phyloP scores from a whole-genome alignment of 176 grass and related monocot genomes.

The Rhipidocladum racemiflorum region DNA sequence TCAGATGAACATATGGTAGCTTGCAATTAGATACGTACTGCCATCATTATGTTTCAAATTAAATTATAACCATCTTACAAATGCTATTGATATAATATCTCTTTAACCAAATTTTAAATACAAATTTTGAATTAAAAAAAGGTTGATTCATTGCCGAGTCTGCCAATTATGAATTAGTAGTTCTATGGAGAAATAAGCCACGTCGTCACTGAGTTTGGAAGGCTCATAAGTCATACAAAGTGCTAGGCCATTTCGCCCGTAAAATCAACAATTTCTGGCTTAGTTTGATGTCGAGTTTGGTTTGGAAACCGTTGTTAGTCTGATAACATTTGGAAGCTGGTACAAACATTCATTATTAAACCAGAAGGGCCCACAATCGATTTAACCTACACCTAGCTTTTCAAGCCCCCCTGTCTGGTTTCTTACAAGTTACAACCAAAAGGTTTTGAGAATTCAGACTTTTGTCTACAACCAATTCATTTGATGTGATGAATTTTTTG shows the following conservation, averaged over 20 bases:
- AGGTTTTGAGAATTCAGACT: neutral
- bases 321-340: conserved; percentile 6
- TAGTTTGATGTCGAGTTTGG: neutral
- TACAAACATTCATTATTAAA: neutral
- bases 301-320: neutral
- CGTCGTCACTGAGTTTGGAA: neutral
- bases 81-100: conserved; percentile 16
- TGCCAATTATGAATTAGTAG: conserved; percentile 18
- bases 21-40: neutral
- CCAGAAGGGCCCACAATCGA: neutral
- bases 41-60: neutral
- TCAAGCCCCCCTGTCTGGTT: neutral
- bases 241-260: neutral
- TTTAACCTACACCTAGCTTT: neutral
- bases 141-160: neutral
- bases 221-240: neutral
- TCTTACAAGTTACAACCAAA: neutral
- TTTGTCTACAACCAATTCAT: neutral
- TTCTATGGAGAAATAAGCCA: neutral
- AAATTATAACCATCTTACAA: neutral
- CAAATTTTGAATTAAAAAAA: neutral
- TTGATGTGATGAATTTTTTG: too few relatives aligned
- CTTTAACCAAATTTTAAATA: neutral
- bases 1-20: neutral
- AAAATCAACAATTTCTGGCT: neutral